A percentile compares a stretch with the other conserved stretches of the same genome.
phyloP scores from a whole-genome alignment of 257 asterid genomes.

The Solanum chilense region DNA sequence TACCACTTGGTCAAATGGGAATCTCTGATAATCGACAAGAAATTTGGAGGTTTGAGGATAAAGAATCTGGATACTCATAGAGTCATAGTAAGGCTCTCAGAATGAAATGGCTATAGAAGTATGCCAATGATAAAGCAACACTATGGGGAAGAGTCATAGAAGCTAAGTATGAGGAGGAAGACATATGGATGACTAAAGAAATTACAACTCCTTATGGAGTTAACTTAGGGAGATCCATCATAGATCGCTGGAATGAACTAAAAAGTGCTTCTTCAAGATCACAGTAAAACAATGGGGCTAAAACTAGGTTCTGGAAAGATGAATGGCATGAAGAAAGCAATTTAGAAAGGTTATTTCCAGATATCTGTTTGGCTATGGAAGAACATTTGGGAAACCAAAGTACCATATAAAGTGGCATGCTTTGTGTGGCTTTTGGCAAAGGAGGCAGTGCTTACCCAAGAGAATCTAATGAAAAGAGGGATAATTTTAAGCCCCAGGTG shows the following conservation, averaged over 20 bases:
- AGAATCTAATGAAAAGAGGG: too few species aligned
- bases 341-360: background rate
- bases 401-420: too few species aligned
- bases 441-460: too few species aligned
- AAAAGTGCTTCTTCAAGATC: background rate
- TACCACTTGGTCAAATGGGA: background rate
- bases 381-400: too few species aligned
- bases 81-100: too few species aligned
- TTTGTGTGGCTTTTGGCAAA: too few species aligned
- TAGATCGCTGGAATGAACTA: background rate
- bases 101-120: too few species aligned
- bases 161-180: background rate
- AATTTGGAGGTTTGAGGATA: background rate
- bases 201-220: background rate
- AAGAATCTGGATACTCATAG: too few species aligned
- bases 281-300: background rate
- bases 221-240: background rate
- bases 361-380: too few species aligned
- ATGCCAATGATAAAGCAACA: background rate
- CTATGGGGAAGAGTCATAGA: background rate
- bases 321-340: background rate
- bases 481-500: too few species aligned
- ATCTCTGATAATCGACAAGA: background rate
- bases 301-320: background rate
- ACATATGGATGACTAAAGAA: background rate